These are phyloP conservation scores for Parietichytrium sp. DNA, from an alignment of 108 stramenopile species.

Conservation along the genomic window DNA sequence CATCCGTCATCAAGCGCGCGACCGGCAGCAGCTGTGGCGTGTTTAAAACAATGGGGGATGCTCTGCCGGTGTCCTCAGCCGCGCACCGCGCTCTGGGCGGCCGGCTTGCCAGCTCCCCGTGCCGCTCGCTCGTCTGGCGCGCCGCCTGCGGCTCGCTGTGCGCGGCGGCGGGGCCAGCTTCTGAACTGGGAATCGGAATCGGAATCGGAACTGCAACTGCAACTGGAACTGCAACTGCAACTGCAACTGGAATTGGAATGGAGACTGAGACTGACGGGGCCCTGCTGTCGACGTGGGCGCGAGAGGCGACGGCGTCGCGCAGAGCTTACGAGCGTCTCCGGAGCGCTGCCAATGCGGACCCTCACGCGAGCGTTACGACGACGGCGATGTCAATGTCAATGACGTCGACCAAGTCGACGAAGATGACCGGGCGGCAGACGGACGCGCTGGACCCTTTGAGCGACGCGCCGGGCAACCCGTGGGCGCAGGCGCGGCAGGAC, in stretches of 20 bases:
- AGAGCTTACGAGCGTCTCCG: not conserved
- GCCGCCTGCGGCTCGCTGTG: not conserved
- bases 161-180: too few relatives aligned
- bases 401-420: slow-evolving; percentile 3
- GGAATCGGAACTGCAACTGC: too few relatives aligned
- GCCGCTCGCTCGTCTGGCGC: not conserved
- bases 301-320: not conserved
- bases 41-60: too few relatives aligned
- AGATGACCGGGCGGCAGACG: not conserved
- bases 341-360: not conserved
- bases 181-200: too few relatives aligned
- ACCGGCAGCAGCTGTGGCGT: too few relatives aligned
- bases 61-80: too few relatives aligned
- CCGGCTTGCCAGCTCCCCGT: too few relatives aligned
- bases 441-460: too few relatives aligned
- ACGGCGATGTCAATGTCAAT: not conserved
- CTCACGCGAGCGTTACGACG: not conserved
- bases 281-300: not conserved
- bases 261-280: not conserved
- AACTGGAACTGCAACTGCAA: too few relatives aligned
- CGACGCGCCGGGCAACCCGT: not conserved
- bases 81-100: too few relatives aligned
- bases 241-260: too few relatives aligned
- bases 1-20: too few relatives aligned
- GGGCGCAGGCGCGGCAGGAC: not conserved